Base-by-base conservation (phyloP, 768 basidiomycete genomes). In the Macrolepiota fuliginosa region DNA sequence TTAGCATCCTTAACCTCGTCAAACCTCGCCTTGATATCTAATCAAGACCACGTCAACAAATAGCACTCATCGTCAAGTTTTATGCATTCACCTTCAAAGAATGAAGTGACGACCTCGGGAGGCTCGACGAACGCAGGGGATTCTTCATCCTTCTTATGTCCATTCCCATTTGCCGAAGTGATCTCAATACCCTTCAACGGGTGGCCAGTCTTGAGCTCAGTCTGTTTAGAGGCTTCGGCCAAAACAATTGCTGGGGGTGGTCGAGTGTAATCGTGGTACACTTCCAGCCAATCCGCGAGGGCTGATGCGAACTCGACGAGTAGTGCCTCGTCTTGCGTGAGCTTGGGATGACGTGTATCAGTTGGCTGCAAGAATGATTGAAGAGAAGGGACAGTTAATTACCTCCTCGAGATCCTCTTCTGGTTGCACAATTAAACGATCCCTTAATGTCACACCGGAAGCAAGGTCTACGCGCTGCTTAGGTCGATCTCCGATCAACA, bases 401-500 rank as follows among this genome's bases (percentile, higher is more conserved):
- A 85, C 87, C 77, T 90, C 85, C 47, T 77, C 72, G 4, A 81
- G 69, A 65, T 88, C 85, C 61, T 84, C 81, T 35, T 81, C 75
- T 46, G 73, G 77, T 58, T 77, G 75, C 58, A 77, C 68, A 9
- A 78, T 69, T 2, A 92, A 76, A 53, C 91, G 86, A 56, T 91
- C 84, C 42, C 73, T 77, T 42, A 91, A 68, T 11, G 87, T 79
- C 24, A 83, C 64, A 50, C 79, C 79, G 19, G 76, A 78, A 47
- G 83, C 79, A 0, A 81, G 76, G 49, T 81, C 78, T 19, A 76
- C 71, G 47, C 77, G 83, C 65, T 83, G 85, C 69, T 89, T 91
- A 2, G 90, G 90, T 25, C 90, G 82, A 73, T 93, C 91, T 25
- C 91, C 90, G 61, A 91, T 87, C 45, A 92, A 77, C 11, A 92